These are phyloP conservation scores for Geum urbanum DNA, from an alignment of 306 rosid genomes.

Conservation along the genomic window DNA sequence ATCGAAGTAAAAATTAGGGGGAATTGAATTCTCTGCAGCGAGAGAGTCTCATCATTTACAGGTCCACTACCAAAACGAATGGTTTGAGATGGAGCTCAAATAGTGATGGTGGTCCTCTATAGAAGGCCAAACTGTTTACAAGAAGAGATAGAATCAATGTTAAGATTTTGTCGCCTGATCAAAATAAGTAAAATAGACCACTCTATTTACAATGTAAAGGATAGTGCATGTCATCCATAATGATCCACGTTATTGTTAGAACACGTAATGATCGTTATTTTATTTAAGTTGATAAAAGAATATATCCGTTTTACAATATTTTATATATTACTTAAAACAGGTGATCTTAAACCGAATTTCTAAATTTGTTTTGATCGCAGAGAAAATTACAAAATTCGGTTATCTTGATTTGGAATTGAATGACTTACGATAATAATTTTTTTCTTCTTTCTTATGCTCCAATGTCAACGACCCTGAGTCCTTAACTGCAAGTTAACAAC, in stretches of 20 bases:
- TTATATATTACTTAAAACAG: too few relatives aligned
- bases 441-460: not conserved
- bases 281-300: too few relatives aligned
- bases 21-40: not conserved
- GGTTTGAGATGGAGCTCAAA: not conserved
- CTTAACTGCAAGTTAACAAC: not conserved
- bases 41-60: not conserved
- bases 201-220: too few relatives aligned
- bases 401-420: not conserved
- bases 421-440: not conserved
- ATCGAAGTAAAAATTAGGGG: not conserved
- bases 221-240: too few relatives aligned
- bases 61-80: not conserved
- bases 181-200: too few relatives aligned
- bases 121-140: not conserved
- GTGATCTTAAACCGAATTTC: too few relatives aligned
- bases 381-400: not conserved
- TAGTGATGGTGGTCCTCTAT: not conserved
- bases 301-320: too few relatives aligned
- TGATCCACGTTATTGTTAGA: too few relatives aligned
- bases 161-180: too few relatives aligned
- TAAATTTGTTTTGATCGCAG: not conserved
- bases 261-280: too few relatives aligned
- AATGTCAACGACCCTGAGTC: slow-evolving; percentile 3
- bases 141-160: not conserved